Evolutionary conservation across 1,284 basidiomycete species (phyloP), one percentile per base, ranked within the genome.

Genomic region (Rhodotorula sp.): DNA sequence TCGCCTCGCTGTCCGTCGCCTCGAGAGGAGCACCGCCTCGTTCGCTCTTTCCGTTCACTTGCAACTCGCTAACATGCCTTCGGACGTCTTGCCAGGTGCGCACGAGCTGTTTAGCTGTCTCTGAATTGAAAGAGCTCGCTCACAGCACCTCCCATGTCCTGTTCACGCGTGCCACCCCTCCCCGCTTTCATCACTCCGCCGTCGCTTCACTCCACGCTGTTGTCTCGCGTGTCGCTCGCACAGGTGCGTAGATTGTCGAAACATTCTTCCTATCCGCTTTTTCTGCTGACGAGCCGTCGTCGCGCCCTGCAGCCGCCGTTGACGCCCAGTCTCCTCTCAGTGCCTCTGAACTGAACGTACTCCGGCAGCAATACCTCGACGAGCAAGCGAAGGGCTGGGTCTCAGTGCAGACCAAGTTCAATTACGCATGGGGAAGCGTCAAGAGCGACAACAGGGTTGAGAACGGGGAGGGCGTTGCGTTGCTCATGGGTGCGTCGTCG

Each of bases 361-460:
- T 73, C 7, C 71, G 68, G 4, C 51, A 58, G 40, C 71, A 73
- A 48, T 72, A 69, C 69, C 52, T 61, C 40, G 57, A 62, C 58
- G 69, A 73, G 51, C 18, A 59, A n/a, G 59, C 65, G 1, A 76
- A 92, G 74, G 87, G 88, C 51, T 93, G 97, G 80, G 86, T 96
- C 67, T 93, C 92, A 5, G 87, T 90, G 4, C 96, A 99, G 83
- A 95, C 93, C 62, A 96, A 94, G 81, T 99, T 99, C 84, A 99
- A 99, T 83, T 95, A 91, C 81, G 90, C 94, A 70, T 80, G 80
- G 93, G 95, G 94, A 8, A 84, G 96, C 44, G 91, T 96, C 65
- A 96, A 96, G 85, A 92, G 90, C 73, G 88, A 88, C 48, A 82
- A 87, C 75, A 84, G 86, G 62, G 89, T 91, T 46, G 85, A 95